Base-by-base conservation (phyloP, 2,329 filamentous ascomycete species). In the Neonectria neomacrospora region DNA sequence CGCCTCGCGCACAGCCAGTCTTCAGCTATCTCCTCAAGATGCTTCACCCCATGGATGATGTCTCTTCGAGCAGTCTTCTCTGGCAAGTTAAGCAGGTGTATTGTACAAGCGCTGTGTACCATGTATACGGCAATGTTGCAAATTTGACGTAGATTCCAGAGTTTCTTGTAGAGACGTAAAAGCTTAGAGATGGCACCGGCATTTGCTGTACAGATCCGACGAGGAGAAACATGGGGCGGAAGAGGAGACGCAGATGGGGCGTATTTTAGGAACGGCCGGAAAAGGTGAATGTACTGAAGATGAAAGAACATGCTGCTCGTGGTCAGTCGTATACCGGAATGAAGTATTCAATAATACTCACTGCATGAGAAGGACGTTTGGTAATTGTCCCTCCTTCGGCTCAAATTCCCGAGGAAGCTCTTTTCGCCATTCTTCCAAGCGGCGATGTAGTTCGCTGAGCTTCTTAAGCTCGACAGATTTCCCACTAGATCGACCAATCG, bases 101-200 rank as follows among this genome's bases (percentile, higher is more conserved):
- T 96, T 0, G 94, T 97, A 75, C 94, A 97, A 30, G 96, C 94
- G 5, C 93, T 96, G 77, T 98, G 95, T 0, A 92, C 86, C 79
- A 98, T 97, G 77, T 99, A 99, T 1, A 98, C 94, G 3, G 92
- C 94, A 71, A 98, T 93, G 74, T 98, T 98, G 80, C 93, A 97
- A 34, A 99, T 97, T 76, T 98, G 95, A 5, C 93, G 89, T 12
- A 98, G 81, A 10, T 95, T 93, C 77, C 97, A 96, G 1, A 90
- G 90, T 70, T 95, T 93, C 77, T 97, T 97, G 80, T 98, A 99
- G 1, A 97, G 81, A 1, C 96, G 90, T 80, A 97, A 90, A n/a
- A 97, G 82, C 74, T 97, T 98, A 0, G 94, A 97, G 58, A 98
- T 96, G 67, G 90, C 90, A 2, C 90, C 89, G 0, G 96, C 95